Evolutionary conservation across 495 filamentous ascomycete genomes (phyloP).

Genomic region (Penicillium cosmopolitanum): DNA sequence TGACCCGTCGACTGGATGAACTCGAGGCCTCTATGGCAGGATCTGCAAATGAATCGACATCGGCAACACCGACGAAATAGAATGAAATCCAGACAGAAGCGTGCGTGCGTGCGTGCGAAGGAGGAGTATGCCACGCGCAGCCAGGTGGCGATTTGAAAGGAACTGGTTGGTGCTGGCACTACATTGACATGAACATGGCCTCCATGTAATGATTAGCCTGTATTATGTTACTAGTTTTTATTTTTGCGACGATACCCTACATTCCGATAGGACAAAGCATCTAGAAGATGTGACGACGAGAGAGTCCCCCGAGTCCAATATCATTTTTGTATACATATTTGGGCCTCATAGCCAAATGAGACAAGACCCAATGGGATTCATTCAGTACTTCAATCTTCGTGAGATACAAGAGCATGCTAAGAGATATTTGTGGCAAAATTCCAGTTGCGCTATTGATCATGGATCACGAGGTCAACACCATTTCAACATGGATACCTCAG

Average conservation of each 20-base stretch:
- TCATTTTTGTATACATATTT: neutral
- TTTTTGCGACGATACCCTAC: slow-evolving; percentile 30
- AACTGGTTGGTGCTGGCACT: too few relatives aligned
- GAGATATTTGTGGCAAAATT: neutral
- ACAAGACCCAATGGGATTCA: neutral
- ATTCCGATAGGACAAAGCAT: slow-evolving; percentile 14
- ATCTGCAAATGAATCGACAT: slow-evolving; percentile 19
- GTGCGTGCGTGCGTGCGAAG: neutral
- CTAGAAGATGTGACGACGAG: slow-evolving; percentile 1
- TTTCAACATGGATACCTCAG: slow-evolving; percentile 10
- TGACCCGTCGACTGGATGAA: slow-evolving; percentile 86
- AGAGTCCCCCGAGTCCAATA: neutral
- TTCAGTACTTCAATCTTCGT: neutral
- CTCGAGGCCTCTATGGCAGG: slow-evolving; percentile 67
- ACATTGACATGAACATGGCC: too few relatives aligned
- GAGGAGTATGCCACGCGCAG: neutral
- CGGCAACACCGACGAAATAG: slow-evolving; percentile 29
- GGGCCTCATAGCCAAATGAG: neutral
- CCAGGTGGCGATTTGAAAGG: slow-evolving; percentile 3
- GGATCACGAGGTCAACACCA: neutral
- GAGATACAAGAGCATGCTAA: neutral
- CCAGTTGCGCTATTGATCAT: slow-evolving; percentile 1
- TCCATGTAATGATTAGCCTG: neutral
- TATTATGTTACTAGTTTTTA: slow-evolving; percentile 5
- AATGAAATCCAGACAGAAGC: too few relatives aligned